A percentile compares a stretch with the other conserved stretches of the same genome.
Evolutionary conservation across 2,329 filamentous ascomycete genomes (phyloP).

Genomic region (Monilinia vaccinii-corymbosi): DNA sequence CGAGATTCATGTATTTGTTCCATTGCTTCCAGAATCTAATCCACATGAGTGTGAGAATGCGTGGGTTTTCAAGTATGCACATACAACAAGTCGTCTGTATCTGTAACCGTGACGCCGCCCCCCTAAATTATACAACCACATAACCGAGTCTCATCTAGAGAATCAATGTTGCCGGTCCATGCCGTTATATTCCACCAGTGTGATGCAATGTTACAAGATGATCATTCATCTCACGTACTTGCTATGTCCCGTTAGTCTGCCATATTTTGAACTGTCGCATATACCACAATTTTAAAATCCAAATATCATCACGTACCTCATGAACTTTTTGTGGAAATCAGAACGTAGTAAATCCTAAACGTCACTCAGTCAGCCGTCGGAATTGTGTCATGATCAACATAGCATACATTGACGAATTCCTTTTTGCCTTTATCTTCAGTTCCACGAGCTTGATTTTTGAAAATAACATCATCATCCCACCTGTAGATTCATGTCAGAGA

Average conservation of each 20-base stretch:
- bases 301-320: constrained; percentile 40
- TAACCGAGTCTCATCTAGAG: background rate
- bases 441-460: constrained; percentile 95
- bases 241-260: constrained; percentile 17
- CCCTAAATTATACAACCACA: background rate
- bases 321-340: constrained; percentile 97
- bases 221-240: constrained; percentile 30
- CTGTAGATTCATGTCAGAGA: constrained; percentile 30
- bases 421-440: constrained; percentile 89
- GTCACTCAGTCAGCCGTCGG: constrained; percentile 11
- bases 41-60: background rate
- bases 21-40: background rate
- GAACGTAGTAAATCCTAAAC: constrained; percentile 73
- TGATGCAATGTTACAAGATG: background rate
- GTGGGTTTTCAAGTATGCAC: too few species aligned
- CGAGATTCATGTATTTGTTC: background rate
- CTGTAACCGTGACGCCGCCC: background rate
- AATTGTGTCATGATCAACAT: constrained; percentile 7
- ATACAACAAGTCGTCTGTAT: background rate
- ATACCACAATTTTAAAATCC: background rate
- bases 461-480: constrained; percentile 98
- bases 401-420: constrained; percentile 88
- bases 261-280: background rate
- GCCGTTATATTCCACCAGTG: background rate
- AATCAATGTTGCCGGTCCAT: background rate